Percentiles rank a stretch among this genome's conserved stretches.
phyloP scores from a whole-genome alignment of 2,329 filamentous ascomycete species.

The Cordyceps fumosorosea region DNA sequence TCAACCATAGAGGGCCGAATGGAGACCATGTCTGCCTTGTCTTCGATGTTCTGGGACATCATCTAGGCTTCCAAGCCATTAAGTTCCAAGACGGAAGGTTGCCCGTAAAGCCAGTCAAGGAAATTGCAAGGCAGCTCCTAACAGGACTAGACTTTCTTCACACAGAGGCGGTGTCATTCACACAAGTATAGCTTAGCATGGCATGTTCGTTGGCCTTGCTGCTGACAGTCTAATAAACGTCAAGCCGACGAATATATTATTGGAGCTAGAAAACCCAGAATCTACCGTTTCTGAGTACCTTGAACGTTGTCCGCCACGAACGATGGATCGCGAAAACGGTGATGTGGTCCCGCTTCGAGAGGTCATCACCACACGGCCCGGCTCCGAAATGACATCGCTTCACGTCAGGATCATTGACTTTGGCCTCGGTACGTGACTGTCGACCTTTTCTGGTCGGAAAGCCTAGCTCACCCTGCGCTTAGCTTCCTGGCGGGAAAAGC shows the following conservation, averaged over 20 bases:
- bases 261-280: background rate
- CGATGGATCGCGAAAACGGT: background rate
- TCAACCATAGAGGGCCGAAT: slow-evolving; percentile 25
- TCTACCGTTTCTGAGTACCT: background rate
- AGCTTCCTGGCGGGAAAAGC: slow-evolving; percentile 18
- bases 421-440: background rate
- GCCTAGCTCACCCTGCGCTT: slow-evolving; percentile 7
- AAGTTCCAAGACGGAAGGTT: background rate
- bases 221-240: background rate
- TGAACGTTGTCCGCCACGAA: background rate
- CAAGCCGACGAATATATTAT: slow-evolving; percentile 5
- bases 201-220: too few relatives aligned
- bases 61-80: background rate
- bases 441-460: background rate
- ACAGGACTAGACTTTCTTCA: background rate
- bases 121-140: background rate
- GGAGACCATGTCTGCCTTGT: slow-evolving; percentile 23
- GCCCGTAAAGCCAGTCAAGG: slow-evolving; percentile 1
- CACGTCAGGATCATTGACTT: slow-evolving; percentile 12
- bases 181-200: background rate
- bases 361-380: slow-evolving; percentile 3
- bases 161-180: slow-evolving; percentile 3
- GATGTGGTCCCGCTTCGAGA: background rate
- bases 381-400: background rate
- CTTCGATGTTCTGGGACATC: background rate